Evolutionary conservation across 139 green algal genomes (phyloP).

Genomic region (Gonium pectorale): DNA sequence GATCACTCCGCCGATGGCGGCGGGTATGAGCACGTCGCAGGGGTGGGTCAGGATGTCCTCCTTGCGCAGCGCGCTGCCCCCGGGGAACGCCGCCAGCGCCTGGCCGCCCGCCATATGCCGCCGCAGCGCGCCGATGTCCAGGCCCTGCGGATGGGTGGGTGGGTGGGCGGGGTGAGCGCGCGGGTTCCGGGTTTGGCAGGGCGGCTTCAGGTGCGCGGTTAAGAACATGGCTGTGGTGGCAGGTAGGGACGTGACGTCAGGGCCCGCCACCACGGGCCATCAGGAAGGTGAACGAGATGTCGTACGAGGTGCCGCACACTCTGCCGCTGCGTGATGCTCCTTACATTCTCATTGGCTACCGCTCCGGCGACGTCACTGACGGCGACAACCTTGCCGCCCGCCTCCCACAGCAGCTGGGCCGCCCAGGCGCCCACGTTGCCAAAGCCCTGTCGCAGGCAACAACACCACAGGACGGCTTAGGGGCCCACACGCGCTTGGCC

Average conservation of each 20-base stretch:
- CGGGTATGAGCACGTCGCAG: slow-evolving; percentile 94
- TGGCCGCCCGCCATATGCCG: slow-evolving; percentile 67
- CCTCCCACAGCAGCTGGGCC: slow-evolving; percentile 80
- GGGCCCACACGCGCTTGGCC: too few relatives aligned
- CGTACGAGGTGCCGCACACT: too few relatives aligned
- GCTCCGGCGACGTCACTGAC: slow-evolving; percentile 84
- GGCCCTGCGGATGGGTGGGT: slow-evolving; percentile 41
- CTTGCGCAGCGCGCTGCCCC: slow-evolving; percentile 52
- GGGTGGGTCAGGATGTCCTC: slow-evolving; percentile 55
- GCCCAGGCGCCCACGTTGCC: slow-evolving; percentile 88
- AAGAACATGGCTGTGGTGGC: too few relatives aligned
- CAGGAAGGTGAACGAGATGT: too few relatives aligned
- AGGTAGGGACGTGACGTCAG: too few relatives aligned
- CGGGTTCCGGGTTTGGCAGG: too few relatives aligned
- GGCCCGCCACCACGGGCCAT: too few relatives aligned
- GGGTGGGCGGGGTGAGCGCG: neutral
- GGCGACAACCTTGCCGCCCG: slow-evolving; percentile 83
- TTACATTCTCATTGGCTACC: slow-evolving; percentile 70
- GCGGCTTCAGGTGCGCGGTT: too few relatives aligned
- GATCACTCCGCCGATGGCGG: slow-evolving; percentile 85
- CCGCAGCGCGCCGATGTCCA: slow-evolving; percentile 78
- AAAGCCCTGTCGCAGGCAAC: too few relatives aligned
- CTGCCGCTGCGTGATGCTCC: neutral
- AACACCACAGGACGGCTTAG: too few relatives aligned
- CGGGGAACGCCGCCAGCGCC: slow-evolving; percentile 55